Percentiles rank a stretch among this genome's conserved stretches.
These are phyloP conservation scores for Trapa incisa DNA, from an alignment of 345 rosid species.

Conservation along the genomic window DNA sequence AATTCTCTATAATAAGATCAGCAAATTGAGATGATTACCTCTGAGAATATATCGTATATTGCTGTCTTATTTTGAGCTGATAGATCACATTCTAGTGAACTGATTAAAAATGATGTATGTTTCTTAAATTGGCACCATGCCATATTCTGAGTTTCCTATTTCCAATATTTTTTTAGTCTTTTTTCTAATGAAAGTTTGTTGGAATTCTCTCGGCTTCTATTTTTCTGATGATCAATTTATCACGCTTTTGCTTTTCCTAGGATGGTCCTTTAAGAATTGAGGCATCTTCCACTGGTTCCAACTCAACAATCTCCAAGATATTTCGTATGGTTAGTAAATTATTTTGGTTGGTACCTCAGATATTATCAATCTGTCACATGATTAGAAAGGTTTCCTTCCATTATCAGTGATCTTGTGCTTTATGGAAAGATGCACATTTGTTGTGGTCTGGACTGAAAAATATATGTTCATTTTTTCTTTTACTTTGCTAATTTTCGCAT, in stretches of 20 bases:
- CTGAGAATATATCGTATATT: background rate
- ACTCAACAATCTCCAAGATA: slow-evolving; percentile 81
- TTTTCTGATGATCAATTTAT: background rate
- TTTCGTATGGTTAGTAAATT: slow-evolving; percentile 56
- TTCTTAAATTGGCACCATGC: background rate
- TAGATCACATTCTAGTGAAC: background rate
- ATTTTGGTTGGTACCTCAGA: background rate
- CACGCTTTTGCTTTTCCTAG: slow-evolving; percentile 32
- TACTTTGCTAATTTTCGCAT: background rate
- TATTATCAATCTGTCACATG: background rate
- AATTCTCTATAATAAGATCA: background rate
- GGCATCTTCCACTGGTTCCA: slow-evolving; percentile 74
- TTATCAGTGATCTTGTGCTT: background rate
- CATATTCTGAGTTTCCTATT: background rate
- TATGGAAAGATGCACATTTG: background rate
- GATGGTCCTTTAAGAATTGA: slow-evolving; percentile 87
- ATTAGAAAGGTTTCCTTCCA: background rate
- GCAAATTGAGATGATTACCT: background rate
- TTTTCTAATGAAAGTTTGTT: background rate
- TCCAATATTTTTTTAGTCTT: background rate
- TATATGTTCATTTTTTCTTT: background rate
- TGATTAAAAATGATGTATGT: background rate
- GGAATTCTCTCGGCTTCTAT: background rate
- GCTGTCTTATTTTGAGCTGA: background rate
- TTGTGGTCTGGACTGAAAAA: background rate